These are phyloP conservation scores for Lanmaoa rubissima DNA, from an alignment of 768 basidiomycete genomes.

Conservation along the genomic window DNA sequence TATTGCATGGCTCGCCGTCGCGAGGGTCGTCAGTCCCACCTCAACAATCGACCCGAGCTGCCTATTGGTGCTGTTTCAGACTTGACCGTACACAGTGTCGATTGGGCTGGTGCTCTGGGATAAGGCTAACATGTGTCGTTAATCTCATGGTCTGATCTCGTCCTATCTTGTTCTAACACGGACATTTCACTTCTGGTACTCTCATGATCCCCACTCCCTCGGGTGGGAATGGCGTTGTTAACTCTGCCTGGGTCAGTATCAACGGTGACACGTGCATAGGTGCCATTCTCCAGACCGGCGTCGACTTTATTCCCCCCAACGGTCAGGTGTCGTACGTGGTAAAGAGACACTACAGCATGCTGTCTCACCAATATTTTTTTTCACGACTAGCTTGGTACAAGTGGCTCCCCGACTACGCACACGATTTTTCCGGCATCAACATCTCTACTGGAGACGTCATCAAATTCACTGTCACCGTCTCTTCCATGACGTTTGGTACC, in stretches of 20 bases:
- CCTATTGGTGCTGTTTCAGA: background rate
- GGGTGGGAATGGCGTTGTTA: background rate
- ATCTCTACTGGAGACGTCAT: conserved; percentile 5
- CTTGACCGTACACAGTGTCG: background rate
- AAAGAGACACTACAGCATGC: background rate
- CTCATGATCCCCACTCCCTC: background rate
- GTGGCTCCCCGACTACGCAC: background rate
- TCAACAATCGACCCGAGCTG: background rate
- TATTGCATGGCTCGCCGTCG: background rate
- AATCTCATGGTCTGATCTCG: background rate
- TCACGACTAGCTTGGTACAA: conserved; percentile 5
- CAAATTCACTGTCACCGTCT: background rate
- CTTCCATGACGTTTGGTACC: background rate
- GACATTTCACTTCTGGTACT: conserved; percentile 1
- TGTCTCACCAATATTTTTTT: background rate
- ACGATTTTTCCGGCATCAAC: background rate
- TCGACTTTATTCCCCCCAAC: background rate
- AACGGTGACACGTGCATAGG: background rate
- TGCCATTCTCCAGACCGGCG: conserved; percentile 1
- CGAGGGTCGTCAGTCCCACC: background rate
- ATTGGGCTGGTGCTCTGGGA: background rate
- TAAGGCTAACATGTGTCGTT: background rate
- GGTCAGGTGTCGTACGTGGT: conserved; percentile 1
- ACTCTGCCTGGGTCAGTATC: conserved; percentile 3
- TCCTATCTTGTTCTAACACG: background rate